phyloP scores from a whole-genome alignment of 345 rosid genomes.

The Eucalyptus victrix region DNA sequence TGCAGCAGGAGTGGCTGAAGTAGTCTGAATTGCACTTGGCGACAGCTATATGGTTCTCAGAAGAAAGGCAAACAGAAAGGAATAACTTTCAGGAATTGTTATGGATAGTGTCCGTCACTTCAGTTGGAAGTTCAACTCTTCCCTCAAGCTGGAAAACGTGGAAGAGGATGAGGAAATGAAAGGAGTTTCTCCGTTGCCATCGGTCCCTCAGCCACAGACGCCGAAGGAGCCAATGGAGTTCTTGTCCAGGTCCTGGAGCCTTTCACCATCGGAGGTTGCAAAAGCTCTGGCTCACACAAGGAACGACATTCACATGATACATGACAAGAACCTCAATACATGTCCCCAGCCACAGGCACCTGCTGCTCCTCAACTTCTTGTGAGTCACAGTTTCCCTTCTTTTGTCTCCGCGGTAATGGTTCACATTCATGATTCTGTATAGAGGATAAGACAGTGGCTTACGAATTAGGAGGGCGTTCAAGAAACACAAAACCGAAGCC shows the following conservation, averaged over 20 bases:
- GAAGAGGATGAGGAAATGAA: constrained; percentile 44
- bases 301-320: constrained; percentile 18
- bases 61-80: not conserved
- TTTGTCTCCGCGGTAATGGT: not conserved
- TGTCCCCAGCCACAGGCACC: constrained; percentile 18
- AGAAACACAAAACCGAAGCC: not conserved
- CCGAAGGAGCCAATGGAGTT: constrained; percentile 95
- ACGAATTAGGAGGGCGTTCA: not conserved
- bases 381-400: not conserved
- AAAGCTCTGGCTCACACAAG: constrained; percentile 81
- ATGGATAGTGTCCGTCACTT: constrained; percentile 32
- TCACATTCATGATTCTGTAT: not conserved
- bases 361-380: constrained; percentile 19
- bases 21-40: not conserved
- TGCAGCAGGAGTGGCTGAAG: not conserved
- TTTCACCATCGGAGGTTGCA: constrained; percentile 82
- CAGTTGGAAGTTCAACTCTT: constrained; percentile 23
- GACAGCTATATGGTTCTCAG: not conserved
- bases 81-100: not conserved
- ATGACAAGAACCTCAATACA: not conserved
- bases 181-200: constrained; percentile 21
- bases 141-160: constrained; percentile 25
- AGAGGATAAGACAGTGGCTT: not conserved
- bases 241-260: constrained; percentile 86
- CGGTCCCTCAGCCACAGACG: constrained; percentile 65